Conservation (phyloP, 441 rosid genomes). For the Jatropha podagrica region DNA sequence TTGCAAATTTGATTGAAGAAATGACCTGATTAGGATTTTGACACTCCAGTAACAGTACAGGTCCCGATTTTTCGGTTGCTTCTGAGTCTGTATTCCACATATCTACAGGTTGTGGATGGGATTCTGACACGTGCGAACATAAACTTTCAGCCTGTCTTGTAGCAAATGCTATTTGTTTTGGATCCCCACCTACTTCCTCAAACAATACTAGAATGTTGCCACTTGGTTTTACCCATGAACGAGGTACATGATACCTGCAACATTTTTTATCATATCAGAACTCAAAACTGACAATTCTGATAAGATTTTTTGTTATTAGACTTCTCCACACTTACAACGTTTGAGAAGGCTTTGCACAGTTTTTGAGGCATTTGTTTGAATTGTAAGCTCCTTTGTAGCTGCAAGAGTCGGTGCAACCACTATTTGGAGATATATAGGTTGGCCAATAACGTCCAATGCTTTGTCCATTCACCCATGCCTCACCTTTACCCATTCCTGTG, state of each 20-base stretch:
- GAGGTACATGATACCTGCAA: slow-evolving; percentile 89
- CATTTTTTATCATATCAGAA: slow-evolving; percentile 4
- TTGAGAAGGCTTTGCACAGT: slow-evolving; percentile 92
- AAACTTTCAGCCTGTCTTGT: slow-evolving; percentile 50
- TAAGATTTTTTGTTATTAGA: neutral
- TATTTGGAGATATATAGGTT: slow-evolving; percentile 41
- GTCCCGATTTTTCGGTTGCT: slow-evolving; percentile 35
- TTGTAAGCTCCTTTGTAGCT: slow-evolving; percentile 70
- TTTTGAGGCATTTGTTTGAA: slow-evolving; percentile 73
- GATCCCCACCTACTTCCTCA: slow-evolving; percentile 94
- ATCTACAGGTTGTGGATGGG: slow-evolving; percentile 78
- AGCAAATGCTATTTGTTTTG: slow-evolving; percentile 61
- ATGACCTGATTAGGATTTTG: slow-evolving; percentile 67
- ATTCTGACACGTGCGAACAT: slow-evolving; percentile 67
- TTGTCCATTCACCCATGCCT: slow-evolving; percentile 97
- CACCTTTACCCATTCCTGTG: slow-evolving; percentile 89
- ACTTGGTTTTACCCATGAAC: slow-evolving; percentile 79
- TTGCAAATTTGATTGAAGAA: slow-evolving; percentile 76
- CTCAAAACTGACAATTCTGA: slow-evolving; percentile 10
- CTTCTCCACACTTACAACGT: slow-evolving; percentile 55
- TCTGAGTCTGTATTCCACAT: slow-evolving; percentile 59
- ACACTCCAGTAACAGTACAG: slow-evolving; percentile 58
- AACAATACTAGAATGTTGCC: slow-evolving; percentile 81
- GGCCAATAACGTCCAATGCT: slow-evolving; percentile 99
- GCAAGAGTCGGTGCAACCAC: slow-evolving; percentile 70